Base-by-base conservation (phyloP, 1,284 basidiomycete genomes). In the Afroboletus lepidellus region DNA sequence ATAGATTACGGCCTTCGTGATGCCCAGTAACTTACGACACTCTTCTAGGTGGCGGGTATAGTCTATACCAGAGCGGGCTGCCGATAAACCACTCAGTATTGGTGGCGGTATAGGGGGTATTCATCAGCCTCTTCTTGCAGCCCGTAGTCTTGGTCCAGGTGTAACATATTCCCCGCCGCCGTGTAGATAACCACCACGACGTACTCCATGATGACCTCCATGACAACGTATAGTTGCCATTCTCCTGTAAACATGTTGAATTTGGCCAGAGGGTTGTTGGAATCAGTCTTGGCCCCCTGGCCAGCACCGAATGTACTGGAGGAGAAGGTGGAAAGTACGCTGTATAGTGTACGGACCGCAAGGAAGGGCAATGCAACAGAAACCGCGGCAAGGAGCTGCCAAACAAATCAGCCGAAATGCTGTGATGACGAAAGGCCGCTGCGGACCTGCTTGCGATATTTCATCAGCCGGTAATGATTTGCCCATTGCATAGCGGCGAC, bases 121-220 rank as follows among this genome's bases (percentile, higher is more conserved):
- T 66, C 57, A 70, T 72, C 50, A 66, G 74, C 41, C 13, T 58
- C 53, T n/a, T n/a, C n/a, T 36, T 66, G 57, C 5, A 60, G 27
- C 39, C 54, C 46, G 48, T 67, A 67, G 49, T 72, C 74, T 55
- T 70, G 58, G 24, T 69, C 52, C 51, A 75, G 55, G 41, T 56
- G 69, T n/a, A 70, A 51, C 23, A 57, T 15, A 16, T 62, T 60
- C 18, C 71, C 73, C 0, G 77, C 75, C 49, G 78, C 58, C 11
- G 76, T 62, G 63, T 82, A 85, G 46, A 82, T 69, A 38, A 72
- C 48, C 44, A 74, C 72, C 18, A 76, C 72, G n/a, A 73, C 63
- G 56, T 74, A 81, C 64, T 87, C 84, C 77, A 79, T 79, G 41
- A 84, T 54, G 36, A 83, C 70, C 9, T 76, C 76, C 72, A 85